phyloP scores from a whole-genome alignment of 257 asterid genomes.

The Solanum paucissectum region DNA sequence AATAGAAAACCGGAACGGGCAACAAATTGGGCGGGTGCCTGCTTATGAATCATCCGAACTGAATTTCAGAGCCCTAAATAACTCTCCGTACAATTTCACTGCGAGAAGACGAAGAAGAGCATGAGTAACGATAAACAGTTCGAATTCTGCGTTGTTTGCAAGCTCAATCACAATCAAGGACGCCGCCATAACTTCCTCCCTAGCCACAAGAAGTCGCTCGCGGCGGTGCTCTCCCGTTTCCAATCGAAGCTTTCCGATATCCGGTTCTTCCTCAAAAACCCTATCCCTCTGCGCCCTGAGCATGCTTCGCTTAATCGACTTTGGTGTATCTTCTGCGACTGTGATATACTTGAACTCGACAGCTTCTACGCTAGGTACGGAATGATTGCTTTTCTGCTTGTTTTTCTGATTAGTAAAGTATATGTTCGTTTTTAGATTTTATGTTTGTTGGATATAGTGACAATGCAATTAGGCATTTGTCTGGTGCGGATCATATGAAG shows the following conservation, averaged over 20 bases:
- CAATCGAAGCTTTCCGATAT: slow-evolving; percentile 54
- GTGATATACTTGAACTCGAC: slow-evolving; percentile 44
- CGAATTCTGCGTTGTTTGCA: slow-evolving; percentile 75
- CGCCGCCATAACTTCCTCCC: slow-evolving; percentile 74
- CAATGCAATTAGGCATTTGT: slow-evolving; percentile 56
- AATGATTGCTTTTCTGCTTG: neutral
- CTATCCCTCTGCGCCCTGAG: slow-evolving; percentile 40
- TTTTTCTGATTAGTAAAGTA: neutral
- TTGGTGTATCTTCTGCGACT: slow-evolving; percentile 74
- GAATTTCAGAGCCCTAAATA: neutral
- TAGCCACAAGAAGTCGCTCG: slow-evolving; percentile 55
- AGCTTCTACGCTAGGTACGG: slow-evolving; percentile 56
- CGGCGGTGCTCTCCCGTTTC: slow-evolving; percentile 56
- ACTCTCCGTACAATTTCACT: neutral
- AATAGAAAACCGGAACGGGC: neutral
- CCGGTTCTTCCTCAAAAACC: slow-evolving; percentile 44
- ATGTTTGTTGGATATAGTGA: slow-evolving; percentile 37
- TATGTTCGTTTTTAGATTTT: neutral
- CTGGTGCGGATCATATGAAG: slow-evolving; percentile 74
- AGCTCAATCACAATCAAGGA: slow-evolving; percentile 63
- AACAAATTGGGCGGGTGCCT: neutral
- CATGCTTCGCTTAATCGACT: slow-evolving; percentile 43
- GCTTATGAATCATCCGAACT: neutral
- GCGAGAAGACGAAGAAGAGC: slow-evolving; percentile 5
- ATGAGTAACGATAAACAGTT: slow-evolving; percentile 21